Base-by-base conservation (phyloP, 352 stramenopile genomes). In the Phytophthora lateralis region DNA sequence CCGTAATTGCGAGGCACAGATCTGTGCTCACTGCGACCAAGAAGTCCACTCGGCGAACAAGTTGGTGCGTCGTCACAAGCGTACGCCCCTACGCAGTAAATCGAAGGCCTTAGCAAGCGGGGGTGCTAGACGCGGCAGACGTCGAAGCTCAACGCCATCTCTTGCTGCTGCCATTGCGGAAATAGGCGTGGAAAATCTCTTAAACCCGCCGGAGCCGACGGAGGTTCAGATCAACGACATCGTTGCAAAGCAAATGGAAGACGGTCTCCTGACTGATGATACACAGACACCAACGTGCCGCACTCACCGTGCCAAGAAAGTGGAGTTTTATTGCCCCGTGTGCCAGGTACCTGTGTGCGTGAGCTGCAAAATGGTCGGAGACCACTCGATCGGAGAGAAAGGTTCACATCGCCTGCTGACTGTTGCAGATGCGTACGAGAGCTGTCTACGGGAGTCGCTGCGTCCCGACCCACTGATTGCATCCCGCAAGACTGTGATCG, bases 41-140 rank as follows among this genome's bases (percentile, higher is more conserved):
- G 60, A 89, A 57, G 75, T 91, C 6, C 83, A 95, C 58, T 90
- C 80, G 11, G 82, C 85, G 4, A 95, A 95, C 69, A 95, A 92
- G 32, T 73, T 95, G 35, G 83, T 88, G 15, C 74, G 81, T 32
- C 78, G 84, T 10, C 85, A 95, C 55, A 85, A 80, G 48, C 78
- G 83, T 20, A 72, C 65, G 9, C 65, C 78, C 10, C 44, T 85
- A n/a, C 61, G 62, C 5, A 73, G 43, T 32, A 69, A 63, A 47
- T 52, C 15, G 24, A 69, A 51, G n/a, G 24, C 30, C 15, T n/a
- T 71, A 20, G 61, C 38, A 11, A 60, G 52, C 15, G 55, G 30
- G 49, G 61, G 61, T 27, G 57, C 46, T 32, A 46, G 62, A 15
- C 66, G 66, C 39, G 66, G 62, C 14, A 60, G 66, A 39, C 76